Evolutionary conservation across 2,329 filamentous ascomycete species (phyloP).

Genomic region (Fusarium humuli): DNA sequence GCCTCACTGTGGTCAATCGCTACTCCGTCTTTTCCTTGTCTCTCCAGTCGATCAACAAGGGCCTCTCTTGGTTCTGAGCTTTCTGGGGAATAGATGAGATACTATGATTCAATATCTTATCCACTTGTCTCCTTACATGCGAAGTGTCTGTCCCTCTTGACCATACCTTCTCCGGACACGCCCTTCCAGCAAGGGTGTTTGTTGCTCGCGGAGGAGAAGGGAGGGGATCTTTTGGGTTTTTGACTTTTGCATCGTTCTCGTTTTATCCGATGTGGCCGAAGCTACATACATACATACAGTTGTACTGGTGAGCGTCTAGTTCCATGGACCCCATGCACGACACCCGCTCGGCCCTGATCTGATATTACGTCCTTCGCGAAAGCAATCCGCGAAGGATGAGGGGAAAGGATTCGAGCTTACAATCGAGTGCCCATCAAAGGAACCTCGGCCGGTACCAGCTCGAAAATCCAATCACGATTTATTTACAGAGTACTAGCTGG

Average conservation of each 20-base stretch:
- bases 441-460: slow-evolving; percentile 8
- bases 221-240: slow-evolving; percentile 24
- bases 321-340: slow-evolving; percentile 12
- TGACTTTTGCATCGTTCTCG: slow-evolving; percentile 15
- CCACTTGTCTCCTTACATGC: slow-evolving; percentile 2
- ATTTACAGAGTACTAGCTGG: neutral
- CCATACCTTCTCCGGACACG: slow-evolving; percentile 14
- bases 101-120: slow-evolving; percentile 5
- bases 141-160: neutral
- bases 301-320: slow-evolving; percentile 19
- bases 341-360: slow-evolving; percentile 37
- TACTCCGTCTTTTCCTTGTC: neutral
- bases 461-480: slow-evolving; percentile 17
- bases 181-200: slow-evolving; percentile 16
- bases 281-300: neutral
- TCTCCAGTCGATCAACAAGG: slow-evolving; percentile 33
- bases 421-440: neutral
- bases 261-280: slow-evolving; percentile 33
- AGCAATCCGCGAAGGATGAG: slow-evolving; percentile 14
- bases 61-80: slow-evolving; percentile 12
- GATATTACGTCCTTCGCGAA: slow-evolving; percentile 34
- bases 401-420: slow-evolving; percentile 2
- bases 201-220: slow-evolving; percentile 3
- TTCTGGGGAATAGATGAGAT: slow-evolving; percentile 18
- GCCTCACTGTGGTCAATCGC: neutral